Evolutionary conservation across 2,329 filamentous ascomycete species (phyloP), one percentile per base, ranked within the genome.

Genomic region (Epichloe coenophiala): DNA sequence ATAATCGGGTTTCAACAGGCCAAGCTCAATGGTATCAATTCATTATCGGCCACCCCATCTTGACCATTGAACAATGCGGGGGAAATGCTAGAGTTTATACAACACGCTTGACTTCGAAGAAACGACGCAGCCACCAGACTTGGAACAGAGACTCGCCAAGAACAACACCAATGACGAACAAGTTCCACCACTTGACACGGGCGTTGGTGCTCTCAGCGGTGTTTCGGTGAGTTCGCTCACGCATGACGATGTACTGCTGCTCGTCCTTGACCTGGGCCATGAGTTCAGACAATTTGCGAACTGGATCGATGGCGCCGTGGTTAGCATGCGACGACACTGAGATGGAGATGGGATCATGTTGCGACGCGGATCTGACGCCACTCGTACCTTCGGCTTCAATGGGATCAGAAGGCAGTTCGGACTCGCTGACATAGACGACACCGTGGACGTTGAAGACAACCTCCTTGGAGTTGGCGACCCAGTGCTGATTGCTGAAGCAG

Each of bases 401-500:
- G 19, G 93, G 93, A 64, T 97, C 91, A 60, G 85, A 79, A 31
- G 86, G 80, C 54, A 84, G 77, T 61, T 97, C 91, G 53, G 79
- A 75, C 69, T 97, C 93, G 51, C 87, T 86, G 48, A 98, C 89
- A 70, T 97, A 98, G 65, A 98, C 91, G 58, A 98, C 88, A 60
- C 93, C 93, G 71, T 98, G 93, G 48, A 98, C 93, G 68, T 98
- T 98, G 81, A 98, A 98, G 51, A 88, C 95, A 49, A 98, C 91
- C 69, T 98, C 93, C 73, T 98, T 98, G 66, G 82, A 94, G 68
- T 88, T 88, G 53, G 90, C 89, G 53, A 88, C 87, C 89, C 91
- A 98, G 68, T 93, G 85, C 75, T 97, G 91, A 71, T 98, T 98
- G 71, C 93, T 94, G 74, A 98, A 98, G 81, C 93, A 98, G 81